A percentile compares a stretch with the other conserved stretches of the same genome.
Evolutionary conservation across 2,329 filamentous ascomycete species (phyloP).

Genomic region (Paraconiothyrium sp.): DNA sequence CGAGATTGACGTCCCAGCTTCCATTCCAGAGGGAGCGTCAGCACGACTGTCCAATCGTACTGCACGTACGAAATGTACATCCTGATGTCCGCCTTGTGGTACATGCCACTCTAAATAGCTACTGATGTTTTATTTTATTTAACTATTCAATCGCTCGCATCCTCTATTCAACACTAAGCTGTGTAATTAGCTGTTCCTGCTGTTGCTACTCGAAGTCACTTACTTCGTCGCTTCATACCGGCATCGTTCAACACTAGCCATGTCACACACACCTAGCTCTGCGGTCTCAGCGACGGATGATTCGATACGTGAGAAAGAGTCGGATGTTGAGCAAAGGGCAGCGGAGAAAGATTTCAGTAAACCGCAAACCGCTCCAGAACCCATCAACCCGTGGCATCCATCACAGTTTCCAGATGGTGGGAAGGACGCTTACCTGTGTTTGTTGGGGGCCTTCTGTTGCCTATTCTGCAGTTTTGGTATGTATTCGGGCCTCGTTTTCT

Average conservation of each 20-base stretch:
- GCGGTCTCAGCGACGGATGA: background rate
- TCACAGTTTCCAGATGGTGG: conserved; percentile 51
- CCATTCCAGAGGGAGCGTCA: background rate
- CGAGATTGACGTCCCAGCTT: background rate
- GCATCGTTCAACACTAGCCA: conserved; percentile 7
- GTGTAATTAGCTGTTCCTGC: background rate
- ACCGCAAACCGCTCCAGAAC: conserved; percentile 18
- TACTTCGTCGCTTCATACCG: background rate
- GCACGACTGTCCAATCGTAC: background rate
- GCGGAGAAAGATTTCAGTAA: background rate
- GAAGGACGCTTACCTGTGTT: conserved; percentile 44
- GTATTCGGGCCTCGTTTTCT: conserved; percentile 15
- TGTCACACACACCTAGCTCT: conserved; percentile 4
- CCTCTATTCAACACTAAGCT: background rate
- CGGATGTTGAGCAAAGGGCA: background rate
- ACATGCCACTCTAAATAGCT: background rate
- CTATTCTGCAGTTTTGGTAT: conserved; percentile 46
- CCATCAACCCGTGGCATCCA: conserved; percentile 38
- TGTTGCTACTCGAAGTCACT: background rate
- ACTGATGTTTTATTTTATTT: background rate
- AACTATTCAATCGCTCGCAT: background rate
- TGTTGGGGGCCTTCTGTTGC: conserved; percentile 39
- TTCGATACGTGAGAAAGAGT: background rate
- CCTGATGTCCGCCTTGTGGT: background rate
- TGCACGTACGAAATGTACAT: conserved; percentile 9